Evolutionary conservation across 495 filamentous ascomycete species (phyloP), one percentile per base, ranked within the genome.

Genomic region (Podospora didyma): DNA sequence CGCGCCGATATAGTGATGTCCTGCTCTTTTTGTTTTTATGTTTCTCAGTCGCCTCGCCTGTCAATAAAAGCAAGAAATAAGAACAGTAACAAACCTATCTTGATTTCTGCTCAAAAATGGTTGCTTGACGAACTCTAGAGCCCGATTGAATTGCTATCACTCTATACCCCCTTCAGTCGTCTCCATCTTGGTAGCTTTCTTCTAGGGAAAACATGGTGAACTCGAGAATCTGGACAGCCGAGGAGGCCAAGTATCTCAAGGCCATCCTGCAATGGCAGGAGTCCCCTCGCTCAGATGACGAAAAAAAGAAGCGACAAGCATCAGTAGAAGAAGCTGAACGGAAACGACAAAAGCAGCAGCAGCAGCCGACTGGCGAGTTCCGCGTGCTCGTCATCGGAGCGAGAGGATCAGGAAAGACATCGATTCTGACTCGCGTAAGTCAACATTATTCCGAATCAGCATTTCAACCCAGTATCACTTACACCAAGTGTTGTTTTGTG

Each of bases 211-310:
- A 35, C 21, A 66, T 68, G 62, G 61, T 63, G 42, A 65, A 62
- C 56, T 70, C 70, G 0, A 59, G 75, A 42, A 62, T 70, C 14
- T 72, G 68, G 57, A 73, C 71, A 1, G 56, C 69, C 11, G 74
- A 77, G 20, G 75, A 78, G 49, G 65, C 69, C 51, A 67, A 66
- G 53, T 78, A 75, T 49, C 65, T 73, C 47, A 69, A 71, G 52
- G 73, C 72, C 21, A 59, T 78, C 16, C 63, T 78, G 28, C 58
- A 62, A 22, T 78, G 75, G 75, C 61, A 73, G 44, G 69, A 74
- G 22, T 34, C 51, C 3, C 12, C 49, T 6, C 21, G 46, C 11
- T 19, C 37, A 20, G 31, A 50, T 19, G 59, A 63, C 3, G 55
- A 64, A 42, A 44, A 54, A 12, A 60, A 54, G 44, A 24, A 34